A percentile compares a stretch with the other conserved stretches of the same genome.
These are phyloP conservation scores for Periconia digitata DNA, from an alignment of 2,329 filamentous ascomycete genomes.

Conservation along the genomic window DNA sequence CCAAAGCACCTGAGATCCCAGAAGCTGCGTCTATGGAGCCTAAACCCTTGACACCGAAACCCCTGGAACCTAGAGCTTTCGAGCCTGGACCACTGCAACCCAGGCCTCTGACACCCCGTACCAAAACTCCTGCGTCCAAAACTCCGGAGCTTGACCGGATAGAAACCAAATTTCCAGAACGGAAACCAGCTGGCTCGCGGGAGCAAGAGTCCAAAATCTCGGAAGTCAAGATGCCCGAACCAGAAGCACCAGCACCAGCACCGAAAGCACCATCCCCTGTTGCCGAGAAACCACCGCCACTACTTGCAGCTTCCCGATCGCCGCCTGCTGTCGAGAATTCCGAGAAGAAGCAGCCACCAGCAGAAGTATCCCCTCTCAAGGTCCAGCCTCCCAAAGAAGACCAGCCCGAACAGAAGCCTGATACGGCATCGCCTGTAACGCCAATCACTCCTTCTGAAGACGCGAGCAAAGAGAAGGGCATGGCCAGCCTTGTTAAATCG, in stretches of 20 bases:
- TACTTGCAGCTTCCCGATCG: neutral
- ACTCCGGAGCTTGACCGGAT: neutral
- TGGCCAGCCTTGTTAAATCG: constrained; percentile 78
- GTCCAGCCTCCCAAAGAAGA: constrained; percentile 7
- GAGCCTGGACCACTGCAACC: neutral
- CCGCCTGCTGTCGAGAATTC: neutral
- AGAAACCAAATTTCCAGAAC: neutral
- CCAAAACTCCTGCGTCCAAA: neutral
- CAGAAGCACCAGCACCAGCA: constrained; percentile 35
- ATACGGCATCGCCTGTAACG: constrained; percentile 36
- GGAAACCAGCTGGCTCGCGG: neutral
- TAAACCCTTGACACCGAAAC: neutral
- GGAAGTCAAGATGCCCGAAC: constrained; percentile 5
- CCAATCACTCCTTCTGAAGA: constrained; percentile 41
- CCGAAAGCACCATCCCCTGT: constrained; percentile 40
- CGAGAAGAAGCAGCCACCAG: constrained; percentile 1
- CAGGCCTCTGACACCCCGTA: neutral
- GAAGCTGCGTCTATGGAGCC: neutral
- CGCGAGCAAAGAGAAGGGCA: constrained; percentile 58
- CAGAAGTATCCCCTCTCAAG: constrained; percentile 7
- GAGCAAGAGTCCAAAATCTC: constrained; percentile 14
- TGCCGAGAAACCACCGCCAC: constrained; percentile 4
- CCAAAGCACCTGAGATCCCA: constrained; percentile 8
- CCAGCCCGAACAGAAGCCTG: constrained; percentile 1
- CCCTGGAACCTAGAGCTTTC: neutral